Base-by-base conservation (phyloP, 192 early-diverging fungal genomes). In the Allomyces arbusculus region DNA sequence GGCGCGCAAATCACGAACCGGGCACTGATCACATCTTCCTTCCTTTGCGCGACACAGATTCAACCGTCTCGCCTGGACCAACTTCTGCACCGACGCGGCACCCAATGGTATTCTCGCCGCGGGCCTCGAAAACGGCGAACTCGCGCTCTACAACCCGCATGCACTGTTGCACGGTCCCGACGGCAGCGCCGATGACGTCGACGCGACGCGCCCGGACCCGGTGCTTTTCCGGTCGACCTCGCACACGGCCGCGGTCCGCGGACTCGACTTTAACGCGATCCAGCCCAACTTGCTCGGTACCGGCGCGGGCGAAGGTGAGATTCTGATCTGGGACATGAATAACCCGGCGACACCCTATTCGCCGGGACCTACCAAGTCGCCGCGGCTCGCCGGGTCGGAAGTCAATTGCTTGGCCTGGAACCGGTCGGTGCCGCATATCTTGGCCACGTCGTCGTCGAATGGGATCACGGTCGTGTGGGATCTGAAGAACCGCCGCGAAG, bases 381-480 rank as follows among this genome's bases (percentile, higher is more conserved):
- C 84, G 72, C 82, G 86, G 40, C 73, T 96, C 11, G 94, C 95
- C 26, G 50, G 50, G 3, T 14, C 50, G 16, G 91, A 90, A 63
- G 82, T 99, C 25, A 96, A 92, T 0, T 78, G 82, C 20, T 74
- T 99, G 40, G 77, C 88, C 23, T 99, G 94, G 94, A 99, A 99
- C 74, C 82, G 85, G 65, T 85, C 92, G 67, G 89, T 91, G 40
- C 80, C 86, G 64, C 89, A 95, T 67, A 99, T 99, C 70, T 78
- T 99, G 66, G 95, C 91, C 11, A 89, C 89, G 7, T 89, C 89
- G 10, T 88, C 86, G 55, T 89, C 87, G 65, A 92, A 91, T 64
- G 94, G 95, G 58, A 80, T 89, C 68, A 91, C 92, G 23, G 94
- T 94, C 26, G 85, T 99, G 10, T 99, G 94, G 93, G 95, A 99